These are phyloP conservation scores for Aspergillus proliferans DNA, from an alignment of 2,329 filamentous ascomycete species.

Conservation along the genomic window DNA sequence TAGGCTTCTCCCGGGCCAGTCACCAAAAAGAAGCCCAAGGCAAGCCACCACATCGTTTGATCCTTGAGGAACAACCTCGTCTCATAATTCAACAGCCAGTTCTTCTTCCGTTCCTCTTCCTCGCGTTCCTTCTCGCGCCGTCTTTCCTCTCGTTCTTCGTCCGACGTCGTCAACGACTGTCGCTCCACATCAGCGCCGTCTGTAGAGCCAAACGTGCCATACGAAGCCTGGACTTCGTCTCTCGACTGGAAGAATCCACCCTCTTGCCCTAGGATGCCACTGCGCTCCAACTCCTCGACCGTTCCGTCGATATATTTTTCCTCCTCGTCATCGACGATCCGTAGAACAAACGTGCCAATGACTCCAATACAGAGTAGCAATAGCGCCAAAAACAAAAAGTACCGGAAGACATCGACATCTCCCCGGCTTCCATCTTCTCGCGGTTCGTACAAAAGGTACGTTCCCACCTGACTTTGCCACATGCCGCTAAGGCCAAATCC, in stretches of 20 bases:
- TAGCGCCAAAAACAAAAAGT: conserved; percentile 77
- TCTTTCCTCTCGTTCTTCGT: conserved; percentile 36
- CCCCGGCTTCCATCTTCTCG: conserved; percentile 55
- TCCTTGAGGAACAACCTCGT: conserved; percentile 79
- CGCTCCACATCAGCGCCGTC: conserved; percentile 33
- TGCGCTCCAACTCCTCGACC: conserved; percentile 83
- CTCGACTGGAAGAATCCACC: conserved; percentile 64
- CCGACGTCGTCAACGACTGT: conserved; percentile 33
- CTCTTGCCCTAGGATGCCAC: conserved; percentile 62
- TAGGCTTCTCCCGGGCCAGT: conserved; percentile 95
- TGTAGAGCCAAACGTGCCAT: conserved; percentile 39
- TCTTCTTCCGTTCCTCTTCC: conserved; percentile 60
- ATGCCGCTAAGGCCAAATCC: conserved; percentile 90
- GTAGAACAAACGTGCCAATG: conserved; percentile 66
- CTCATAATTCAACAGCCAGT: conserved; percentile 85
- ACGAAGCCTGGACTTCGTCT: conserved; percentile 37
- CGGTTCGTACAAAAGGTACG: conserved; percentile 66
- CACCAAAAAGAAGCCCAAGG: conserved; percentile 83
- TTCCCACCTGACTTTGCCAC: conserved; percentile 89
- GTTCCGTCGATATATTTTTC: conserved; percentile 78
- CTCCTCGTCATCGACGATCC: conserved; percentile 72
- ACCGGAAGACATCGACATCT: conserved; percentile 69
- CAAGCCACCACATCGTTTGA: conserved; percentile 92
- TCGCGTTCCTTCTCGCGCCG: conserved; percentile 40
- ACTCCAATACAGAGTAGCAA: conserved; percentile 66